Base-by-base conservation (phyloP, 1,139 yeast species). In the Yamadazyma jaroonii region DNA sequence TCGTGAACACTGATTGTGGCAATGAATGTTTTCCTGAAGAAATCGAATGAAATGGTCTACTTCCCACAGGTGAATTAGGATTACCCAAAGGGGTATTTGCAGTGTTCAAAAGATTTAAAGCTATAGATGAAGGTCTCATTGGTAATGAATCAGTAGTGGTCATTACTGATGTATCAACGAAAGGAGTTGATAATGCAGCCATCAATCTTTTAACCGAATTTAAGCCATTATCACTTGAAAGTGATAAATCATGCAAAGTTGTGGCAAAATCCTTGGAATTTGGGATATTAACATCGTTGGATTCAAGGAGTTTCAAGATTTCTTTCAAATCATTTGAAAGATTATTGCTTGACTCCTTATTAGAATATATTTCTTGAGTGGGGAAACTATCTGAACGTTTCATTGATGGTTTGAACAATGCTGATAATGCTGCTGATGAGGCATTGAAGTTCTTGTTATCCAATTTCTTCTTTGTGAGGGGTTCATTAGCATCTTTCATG, bases 1-100 rank as follows among this genome's bases (percentile, higher is more conserved):
- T 86, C 0, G 96, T 88, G 57, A 90, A 84, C 4, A 89, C 84
- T 0, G 95, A 92, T 54, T 83, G 88, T 29, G 90, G 89, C 3
- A 81, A 69, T 0, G 81, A 67, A 42, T 80, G 82, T 49, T 81
- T 84, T 6, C 82, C 81, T 5, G 84, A 71, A 0, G 84, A 72
- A 34, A 81, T 71, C 1, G 77, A 63, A 52, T 82, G 89, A 53
- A 80, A 77, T 9, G 80, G 81, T 29, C 81, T 54, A 26, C 38
- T 42, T 25, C 38, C 42, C 6, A 41, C 42, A 9, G 38, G 34
- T 8, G 13, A 25, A 27, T 30, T 29, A 21, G 24, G 15, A 31
- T 9, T 22, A 9, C 14, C 28, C 25, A 25, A 5, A 15, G 11
- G 10, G 13, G 28, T 32, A 14, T 35, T 10, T 17, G 20, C 27